phyloP scores from a whole-genome alignment of 106 monocot genomes.

The Dioscorea zingiberensis region DNA sequence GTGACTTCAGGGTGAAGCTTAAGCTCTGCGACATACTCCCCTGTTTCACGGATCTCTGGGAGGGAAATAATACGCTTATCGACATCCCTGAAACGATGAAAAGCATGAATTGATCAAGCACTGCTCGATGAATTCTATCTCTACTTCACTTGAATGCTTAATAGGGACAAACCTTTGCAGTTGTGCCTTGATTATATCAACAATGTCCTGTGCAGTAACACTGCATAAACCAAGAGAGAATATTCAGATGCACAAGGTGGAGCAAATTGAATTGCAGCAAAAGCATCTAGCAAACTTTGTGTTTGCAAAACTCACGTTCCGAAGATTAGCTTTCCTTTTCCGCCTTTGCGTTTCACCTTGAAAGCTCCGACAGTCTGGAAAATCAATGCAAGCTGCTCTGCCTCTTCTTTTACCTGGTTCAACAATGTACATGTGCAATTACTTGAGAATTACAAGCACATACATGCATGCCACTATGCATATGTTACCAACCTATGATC shows the following conservation, averaged over 20 bases:
- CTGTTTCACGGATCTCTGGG: constrained; percentile 91
- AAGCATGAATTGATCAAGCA: too few species aligned
- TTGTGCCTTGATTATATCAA: constrained; percentile 94
- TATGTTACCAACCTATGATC: too few species aligned
- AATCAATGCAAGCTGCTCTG: constrained; percentile 72
- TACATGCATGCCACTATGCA: too few species aligned
- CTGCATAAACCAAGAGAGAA: constrained; percentile 23
- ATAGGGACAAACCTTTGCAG: constrained; percentile 50
- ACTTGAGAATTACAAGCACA: too few species aligned
- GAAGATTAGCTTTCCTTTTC: constrained; percentile 85
- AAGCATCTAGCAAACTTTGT: not conserved
- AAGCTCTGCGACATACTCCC: constrained; percentile 84
- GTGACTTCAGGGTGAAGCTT: constrained; percentile 93
- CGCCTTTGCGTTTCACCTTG: constrained; percentile 85
- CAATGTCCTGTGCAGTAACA: constrained; percentile 89
- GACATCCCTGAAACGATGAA: constrained; percentile 47
- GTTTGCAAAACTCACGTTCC: constrained; percentile 54
- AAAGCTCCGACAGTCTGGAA: constrained; percentile 86
- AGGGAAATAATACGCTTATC: constrained; percentile 64
- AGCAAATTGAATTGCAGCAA: not conserved
- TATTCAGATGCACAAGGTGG: not conserved
- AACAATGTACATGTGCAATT: not conserved
- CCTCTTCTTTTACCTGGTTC: constrained; percentile 90
- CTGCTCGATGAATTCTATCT: too few species aligned
- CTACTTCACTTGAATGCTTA: too few species aligned